Percentiles rank a stretch among this genome's conserved stretches.
These are phyloP conservation scores for Aspergillus fructus DNA, from an alignment of 2,329 filamentous ascomycete species.

Conservation along the genomic window DNA sequence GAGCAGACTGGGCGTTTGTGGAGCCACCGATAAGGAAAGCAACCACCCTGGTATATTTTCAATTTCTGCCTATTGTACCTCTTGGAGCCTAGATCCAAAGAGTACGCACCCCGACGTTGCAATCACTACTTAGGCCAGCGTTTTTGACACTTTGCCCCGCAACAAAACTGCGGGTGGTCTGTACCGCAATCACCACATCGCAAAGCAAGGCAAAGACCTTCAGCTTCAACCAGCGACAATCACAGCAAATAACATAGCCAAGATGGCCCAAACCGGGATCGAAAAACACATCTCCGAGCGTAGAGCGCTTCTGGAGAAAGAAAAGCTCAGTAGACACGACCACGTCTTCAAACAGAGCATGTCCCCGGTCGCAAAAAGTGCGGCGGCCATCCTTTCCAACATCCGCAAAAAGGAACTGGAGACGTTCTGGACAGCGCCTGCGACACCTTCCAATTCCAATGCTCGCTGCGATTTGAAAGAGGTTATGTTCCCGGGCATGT, in stretches of 20 bases:
- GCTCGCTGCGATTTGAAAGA: background rate
- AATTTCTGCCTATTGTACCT: background rate
- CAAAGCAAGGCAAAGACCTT: no score
- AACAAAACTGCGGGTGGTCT: background rate
- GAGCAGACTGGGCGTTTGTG: background rate
- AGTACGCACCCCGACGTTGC: background rate
- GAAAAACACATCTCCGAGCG: conserved; percentile 3
- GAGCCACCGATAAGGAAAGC: background rate
- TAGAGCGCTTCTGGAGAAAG: conserved; percentile 5
- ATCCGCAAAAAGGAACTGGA: conserved; percentile 8
- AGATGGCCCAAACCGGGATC: conserved; percentile 3
- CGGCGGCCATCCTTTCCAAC: conserved; percentile 5
- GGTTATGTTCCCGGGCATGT: conserved; percentile 14
- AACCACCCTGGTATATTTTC: background rate
- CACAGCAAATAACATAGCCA: background rate
- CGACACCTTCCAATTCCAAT: background rate
- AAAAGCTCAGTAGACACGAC: conserved; percentile 11
- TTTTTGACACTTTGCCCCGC: background rate
- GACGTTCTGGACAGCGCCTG: conserved; percentile 2
- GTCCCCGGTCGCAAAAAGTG: conserved; percentile 6
- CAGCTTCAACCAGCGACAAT: background rate
- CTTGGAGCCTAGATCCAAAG: background rate
- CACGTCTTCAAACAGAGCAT: conserved; percentile 13
- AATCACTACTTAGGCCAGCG: background rate
- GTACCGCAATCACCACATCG: no score